These are phyloP conservation scores for Leccinum fallax DNA, from an alignment of 1,284 basidiomycete genomes.

Conservation along the genomic window DNA sequence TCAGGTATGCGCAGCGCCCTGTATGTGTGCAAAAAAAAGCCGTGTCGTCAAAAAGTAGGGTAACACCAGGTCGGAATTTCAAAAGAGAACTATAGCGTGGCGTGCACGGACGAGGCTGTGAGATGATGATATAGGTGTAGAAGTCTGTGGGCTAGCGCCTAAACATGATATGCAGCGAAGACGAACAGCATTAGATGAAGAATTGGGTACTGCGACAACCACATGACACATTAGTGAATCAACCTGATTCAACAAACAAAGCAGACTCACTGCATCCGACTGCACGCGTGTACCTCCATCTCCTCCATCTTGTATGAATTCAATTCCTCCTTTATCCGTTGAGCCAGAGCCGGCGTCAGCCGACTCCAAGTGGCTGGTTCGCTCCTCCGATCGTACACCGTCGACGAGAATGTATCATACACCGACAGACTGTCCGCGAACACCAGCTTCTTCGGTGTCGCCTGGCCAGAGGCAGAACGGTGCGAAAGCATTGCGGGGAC, in stretches of 20 bases:
- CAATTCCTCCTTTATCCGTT: conserved; percentile 94
- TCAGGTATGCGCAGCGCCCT: conserved; percentile 37
- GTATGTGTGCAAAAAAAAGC: conserved; percentile 18
- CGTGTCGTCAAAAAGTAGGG: conserved; percentile 22
- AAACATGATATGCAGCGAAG: conserved; percentile 32
- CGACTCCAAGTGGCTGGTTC: conserved; percentile 98
- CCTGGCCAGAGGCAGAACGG: conserved; percentile 66
- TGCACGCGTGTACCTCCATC: conserved; percentile 93
- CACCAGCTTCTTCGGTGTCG: conserved; percentile 69
- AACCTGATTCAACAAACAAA: not conserved
- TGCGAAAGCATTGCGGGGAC: conserved; percentile 56
- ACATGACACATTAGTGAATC: not conserved
- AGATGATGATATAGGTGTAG: conserved; percentile 24
- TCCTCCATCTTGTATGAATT: conserved; percentile 99
- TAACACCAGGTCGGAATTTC: conserved; percentile 31
- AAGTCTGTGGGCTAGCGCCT: conserved; percentile 36
- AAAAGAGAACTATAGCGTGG: conserved; percentile 22
- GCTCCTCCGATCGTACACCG: conserved; percentile 91
- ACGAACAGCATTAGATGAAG: conserved; percentile 35
- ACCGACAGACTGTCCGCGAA: conserved; percentile 94
- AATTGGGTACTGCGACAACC: conserved; percentile 30
- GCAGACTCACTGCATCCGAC: conserved; percentile 75
- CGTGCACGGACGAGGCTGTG: conserved; percentile 15
- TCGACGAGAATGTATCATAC: conserved; percentile 92
- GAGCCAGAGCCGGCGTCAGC: conserved; percentile 90